phyloP scores from a whole-genome alignment of 2,329 filamentous ascomycete species.

The Ophiostoma montium region DNA sequence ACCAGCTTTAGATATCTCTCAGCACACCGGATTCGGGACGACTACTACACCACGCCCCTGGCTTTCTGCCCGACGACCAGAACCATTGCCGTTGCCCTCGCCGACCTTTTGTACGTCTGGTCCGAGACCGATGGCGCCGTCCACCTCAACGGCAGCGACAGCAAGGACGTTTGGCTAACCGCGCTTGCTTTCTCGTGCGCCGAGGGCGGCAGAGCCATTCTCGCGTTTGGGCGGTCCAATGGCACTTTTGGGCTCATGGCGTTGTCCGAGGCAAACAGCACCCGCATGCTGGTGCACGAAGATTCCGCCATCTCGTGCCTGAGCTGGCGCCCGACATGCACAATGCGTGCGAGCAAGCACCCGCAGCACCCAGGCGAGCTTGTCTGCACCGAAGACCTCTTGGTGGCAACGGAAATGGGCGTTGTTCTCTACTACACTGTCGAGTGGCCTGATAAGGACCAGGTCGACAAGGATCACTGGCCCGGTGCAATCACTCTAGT shows the following conservation, averaged over 20 bases:
- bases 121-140: conserved; percentile 60
- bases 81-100: conserved; percentile 72
- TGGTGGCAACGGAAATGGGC: conserved; percentile 74
- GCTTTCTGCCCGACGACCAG: conserved; percentile 66
- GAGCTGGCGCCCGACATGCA: conserved; percentile 58
- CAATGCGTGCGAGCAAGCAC: conserved; percentile 36
- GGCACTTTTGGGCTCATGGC: conserved; percentile 68
- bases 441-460: conserved; percentile 62
- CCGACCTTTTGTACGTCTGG: conserved; percentile 74
- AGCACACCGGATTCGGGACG: conserved; percentile 76
- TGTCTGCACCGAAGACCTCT: conserved; percentile 64
- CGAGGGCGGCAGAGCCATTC: conserved; percentile 59
- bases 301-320: conserved; percentile 63
- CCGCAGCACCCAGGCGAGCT: conserved; percentile 30
- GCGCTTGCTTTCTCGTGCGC: conserved; percentile 81
- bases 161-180: conserved; percentile 50
- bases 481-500: conserved; percentile 64
- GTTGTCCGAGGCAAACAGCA: conserved; percentile 38
- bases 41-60: conserved; percentile 88
- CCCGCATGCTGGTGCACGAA: conserved; percentile 50
- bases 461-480: conserved; percentile 54
- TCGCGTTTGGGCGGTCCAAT: conserved; percentile 72
- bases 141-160: conserved; percentile 31
- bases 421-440: conserved; percentile 78
- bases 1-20: conserved; percentile 68